A percentile compares a stretch with the other conserved stretches of the same genome.
Conservation (phyloP, 495 filamentous ascomycete genomes). For the Neurospora sp. region DNA sequence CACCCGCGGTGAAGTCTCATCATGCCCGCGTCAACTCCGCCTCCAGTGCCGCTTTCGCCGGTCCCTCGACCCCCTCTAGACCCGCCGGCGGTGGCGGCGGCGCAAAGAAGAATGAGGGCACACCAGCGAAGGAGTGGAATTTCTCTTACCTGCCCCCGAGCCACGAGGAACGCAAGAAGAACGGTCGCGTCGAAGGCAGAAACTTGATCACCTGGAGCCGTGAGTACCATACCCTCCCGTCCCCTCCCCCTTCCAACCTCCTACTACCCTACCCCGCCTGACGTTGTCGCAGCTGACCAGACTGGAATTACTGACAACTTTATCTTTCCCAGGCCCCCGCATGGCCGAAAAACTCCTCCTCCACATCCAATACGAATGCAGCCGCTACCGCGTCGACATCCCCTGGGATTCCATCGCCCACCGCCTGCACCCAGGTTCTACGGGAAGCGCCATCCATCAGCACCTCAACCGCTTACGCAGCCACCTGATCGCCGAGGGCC, state of each 20-base stretch:
- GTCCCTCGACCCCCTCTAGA: neutral
- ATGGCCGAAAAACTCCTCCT: conserved; percentile 30
- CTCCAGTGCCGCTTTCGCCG: neutral
- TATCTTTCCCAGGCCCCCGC: neutral
- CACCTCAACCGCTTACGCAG: conserved; percentile 20
- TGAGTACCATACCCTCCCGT: conserved; percentile 9
- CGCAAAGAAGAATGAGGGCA: neutral
- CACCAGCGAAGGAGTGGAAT: conserved; percentile 2
- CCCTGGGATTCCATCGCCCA: conserved; percentile 25
- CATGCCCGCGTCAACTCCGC: neutral
- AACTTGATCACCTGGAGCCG: conserved; percentile 25
- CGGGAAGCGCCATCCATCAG: conserved; percentile 17
- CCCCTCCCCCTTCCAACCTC: too few relatives aligned
- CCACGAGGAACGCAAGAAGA: conserved; percentile 5
- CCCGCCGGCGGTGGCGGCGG: neutral
- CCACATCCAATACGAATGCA: conserved; percentile 21
- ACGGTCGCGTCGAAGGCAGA: conserved; percentile 21
- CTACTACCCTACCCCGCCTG: too few relatives aligned
- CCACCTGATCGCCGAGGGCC: conserved; percentile 20
- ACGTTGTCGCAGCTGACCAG: too few relatives aligned
- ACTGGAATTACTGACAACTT: too few relatives aligned
- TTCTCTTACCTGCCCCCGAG: conserved; percentile 1
- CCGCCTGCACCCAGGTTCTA: conserved; percentile 23
- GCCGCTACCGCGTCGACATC: conserved; percentile 8
- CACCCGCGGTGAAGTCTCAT: neutral